These are phyloP conservation scores for Pseudofabraea citricarpa DNA, from an alignment of 2,329 filamentous ascomycete species.

Conservation along the genomic window DNA sequence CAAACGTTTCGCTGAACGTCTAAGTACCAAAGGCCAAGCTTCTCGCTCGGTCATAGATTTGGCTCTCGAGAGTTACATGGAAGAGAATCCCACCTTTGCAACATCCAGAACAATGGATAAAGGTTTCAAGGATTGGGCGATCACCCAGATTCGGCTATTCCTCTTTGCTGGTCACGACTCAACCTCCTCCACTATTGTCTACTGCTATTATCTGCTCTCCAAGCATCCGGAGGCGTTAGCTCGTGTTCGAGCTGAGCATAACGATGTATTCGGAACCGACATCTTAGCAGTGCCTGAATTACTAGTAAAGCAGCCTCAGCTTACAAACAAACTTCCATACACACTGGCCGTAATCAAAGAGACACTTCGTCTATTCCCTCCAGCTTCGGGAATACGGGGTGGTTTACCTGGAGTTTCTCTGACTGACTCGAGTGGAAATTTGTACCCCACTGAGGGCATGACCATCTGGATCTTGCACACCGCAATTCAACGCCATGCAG, in stretches of 20 bases:
- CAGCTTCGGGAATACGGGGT: constrained; percentile 11
- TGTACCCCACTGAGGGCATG: constrained; percentile 10
- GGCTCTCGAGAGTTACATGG: constrained; percentile 9
- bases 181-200: constrained; percentile 13
- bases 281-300: constrained; percentile 3
- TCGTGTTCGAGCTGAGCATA: constrained; percentile 16
- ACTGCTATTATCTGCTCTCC: constrained; percentile 14
- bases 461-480: constrained; percentile 13
- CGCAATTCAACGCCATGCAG: constrained; percentile 31
- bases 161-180: constrained; percentile 20
- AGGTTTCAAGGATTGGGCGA: constrained; percentile 6
- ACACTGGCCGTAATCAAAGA: constrained; percentile 20
- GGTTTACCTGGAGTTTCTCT: constrained; percentile 10
- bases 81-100: background rate
- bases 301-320: constrained; percentile 10
- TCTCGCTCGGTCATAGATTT: constrained; percentile 11
- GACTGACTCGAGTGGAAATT: constrained; percentile 9
- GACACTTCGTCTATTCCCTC: constrained; percentile 15
- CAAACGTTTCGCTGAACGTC: constrained; percentile 1
- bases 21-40: background rate
- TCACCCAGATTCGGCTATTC: constrained; percentile 12
- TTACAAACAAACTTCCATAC: constrained; percentile 16
- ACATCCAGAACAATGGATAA: constrained; percentile 5
- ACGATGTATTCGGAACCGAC: constrained; percentile 18
- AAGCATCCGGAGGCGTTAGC: constrained; percentile 12